Base-by-base conservation (phyloP, 2,329 filamentous ascomycete species). In the Xylariomycetidae sp. region DNA sequence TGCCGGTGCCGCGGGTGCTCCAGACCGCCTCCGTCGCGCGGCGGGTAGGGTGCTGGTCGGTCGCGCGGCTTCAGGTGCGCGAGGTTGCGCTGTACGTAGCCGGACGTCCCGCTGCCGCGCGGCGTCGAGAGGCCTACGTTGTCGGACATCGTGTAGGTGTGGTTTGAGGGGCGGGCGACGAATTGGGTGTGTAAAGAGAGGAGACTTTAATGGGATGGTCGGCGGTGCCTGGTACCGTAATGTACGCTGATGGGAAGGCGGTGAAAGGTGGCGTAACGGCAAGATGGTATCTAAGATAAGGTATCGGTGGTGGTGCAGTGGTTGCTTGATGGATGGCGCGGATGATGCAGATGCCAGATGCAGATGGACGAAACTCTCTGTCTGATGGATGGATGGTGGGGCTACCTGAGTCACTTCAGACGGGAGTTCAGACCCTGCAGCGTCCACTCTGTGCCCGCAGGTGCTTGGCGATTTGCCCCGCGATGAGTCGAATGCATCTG, bases 51-150 rank as follows among this genome's bases (percentile, higher is more conserved):
- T 13, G 80, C 79, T 38, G 69, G 73, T 50, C 78, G 75, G 64
- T 94, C 87, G 63, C 90, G 88, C 19, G 85, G 88, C 56, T 75
- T 79, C 49, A 95, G 79, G 56, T 90, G 81, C 13, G 92, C 92
- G 22, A 88, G 78, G 67, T 96, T 98, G 61, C 88, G 86, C 64
- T 96, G 90, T 36, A 98, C 90, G 59, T 96, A 96, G 57, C 92
- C 92, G 1, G 90, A 96, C 37, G 92, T 98, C 29, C 92, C 92
- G 57, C 85, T 94, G 48, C 92, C 92, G 53, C 92, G 82, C 3
- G 92, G 92, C 4, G 92, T 98, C 37, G 83, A 80, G 52, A 98
- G 86, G 37, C 92, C 93, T 54, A 98, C 92, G 67, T 98, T 98
- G 47, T 92, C 88, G 40, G 89, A 92, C 92, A 96, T 96, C 49